Evolutionary conservation across 139 green algal genomes (phyloP).

Genomic region (Haematococcus lacustris): DNA sequence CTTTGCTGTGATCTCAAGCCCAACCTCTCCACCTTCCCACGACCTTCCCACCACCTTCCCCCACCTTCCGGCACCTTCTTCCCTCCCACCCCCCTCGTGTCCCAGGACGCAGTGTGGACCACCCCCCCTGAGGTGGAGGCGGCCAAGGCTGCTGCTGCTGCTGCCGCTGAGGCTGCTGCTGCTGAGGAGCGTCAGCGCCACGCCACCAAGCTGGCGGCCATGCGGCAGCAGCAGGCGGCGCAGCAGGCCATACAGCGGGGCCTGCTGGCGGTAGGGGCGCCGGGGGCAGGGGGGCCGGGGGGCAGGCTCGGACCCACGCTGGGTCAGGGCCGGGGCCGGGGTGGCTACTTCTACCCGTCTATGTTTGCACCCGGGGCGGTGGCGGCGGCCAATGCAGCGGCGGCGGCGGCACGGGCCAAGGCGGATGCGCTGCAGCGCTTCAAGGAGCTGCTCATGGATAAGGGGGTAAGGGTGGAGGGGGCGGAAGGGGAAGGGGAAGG

Average conservation of each 20-base stretch:
- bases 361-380: too few relatives aligned
- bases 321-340: too few relatives aligned
- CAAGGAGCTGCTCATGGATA: slow-evolving; percentile 58
- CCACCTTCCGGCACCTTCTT: neutral
- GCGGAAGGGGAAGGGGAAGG: too few relatives aligned
- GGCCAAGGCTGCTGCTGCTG: neutral
- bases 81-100: neutral
- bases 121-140: slow-evolving; percentile 3
- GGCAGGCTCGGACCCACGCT: neutral
- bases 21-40: too few relatives aligned
- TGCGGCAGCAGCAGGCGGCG: slow-evolving; percentile 2
- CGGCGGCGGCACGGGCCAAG: slow-evolving; percentile 1
- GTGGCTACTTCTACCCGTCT: too few relatives aligned
- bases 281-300: slow-evolving; percentile 13
- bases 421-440: slow-evolving; percentile 36
- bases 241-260: slow-evolving; percentile 31
- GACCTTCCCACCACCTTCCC: neutral
- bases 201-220: neutral
- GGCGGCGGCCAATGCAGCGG: neutral
- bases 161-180: neutral
- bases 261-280: slow-evolving; percentile 48
- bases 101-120: slow-evolving; percentile 15
- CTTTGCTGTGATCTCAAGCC: too few relatives aligned
- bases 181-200: neutral
- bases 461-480: slow-evolving; percentile 46